Evolutionary conservation across 371 early-diverging fungal genomes (phyloP), one percentile per base, ranked within the genome.

Genomic region (Rhizopus arrhizus): DNA sequence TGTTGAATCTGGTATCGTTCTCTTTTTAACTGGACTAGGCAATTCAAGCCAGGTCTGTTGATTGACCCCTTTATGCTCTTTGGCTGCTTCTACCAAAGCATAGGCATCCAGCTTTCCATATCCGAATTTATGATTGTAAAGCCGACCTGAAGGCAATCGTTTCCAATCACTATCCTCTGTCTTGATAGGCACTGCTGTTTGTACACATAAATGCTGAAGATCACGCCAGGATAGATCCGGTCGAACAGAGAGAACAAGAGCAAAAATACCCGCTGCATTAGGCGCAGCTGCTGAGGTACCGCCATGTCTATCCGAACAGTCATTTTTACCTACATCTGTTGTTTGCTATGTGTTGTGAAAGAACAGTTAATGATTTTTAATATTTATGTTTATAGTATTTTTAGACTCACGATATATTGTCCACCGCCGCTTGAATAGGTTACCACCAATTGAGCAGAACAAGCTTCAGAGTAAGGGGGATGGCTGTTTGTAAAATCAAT

Each of bases 281-380:
- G 99, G 99, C 0, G 98, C 98, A 2, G 99, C 98, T 2, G 99
- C 99, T 3, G 96, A 96, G 0, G 99, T 98, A 16, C 99, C 99
- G 33, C 96, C 95, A 70, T 97, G 98, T 13, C 67, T 59, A 50
- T 78, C 71, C 9, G 90, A 89, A 74, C 95, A 97, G 40, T 73
- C 62, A 34, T 81, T 78, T 43, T 81, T 62, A 5, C 92, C 92
- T 5, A 83, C 73, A 65, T 95, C 91, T n/a, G 97, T 92, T 3
- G 98, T 98, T 58, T 86, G 89, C 91, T 91, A 47, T 31, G 16
- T 10, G 22, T 22, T 22, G 2, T 22, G 22, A 22, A 22, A 22
- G 22, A 22, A 22, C 22, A 22, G 2, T 22, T 22, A 22, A 22
- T 22, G 2, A 22, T 22, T 22, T 22, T 22, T 22, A 22, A 22